Base-by-base conservation (phyloP, 208 protist species). In the Trypanosoma melophagium region DNA sequence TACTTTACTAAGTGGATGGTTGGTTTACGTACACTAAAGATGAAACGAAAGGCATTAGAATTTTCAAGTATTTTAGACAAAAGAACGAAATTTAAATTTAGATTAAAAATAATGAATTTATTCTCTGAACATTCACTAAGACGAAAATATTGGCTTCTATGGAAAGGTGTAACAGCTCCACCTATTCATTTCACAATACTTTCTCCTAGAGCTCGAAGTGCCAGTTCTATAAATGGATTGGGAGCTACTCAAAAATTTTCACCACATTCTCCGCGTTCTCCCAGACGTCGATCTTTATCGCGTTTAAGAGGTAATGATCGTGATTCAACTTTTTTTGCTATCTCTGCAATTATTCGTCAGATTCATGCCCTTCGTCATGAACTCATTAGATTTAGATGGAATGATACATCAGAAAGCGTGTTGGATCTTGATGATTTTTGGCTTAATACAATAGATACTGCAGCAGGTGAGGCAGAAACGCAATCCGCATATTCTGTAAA, bases 401-500 rank as follows among this genome's bases (percentile, higher is more conserved):
- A 60, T 65, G 55, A 59, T 9, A 45, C 1, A 3, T 24, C 76
- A 10, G 81, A 89, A 0, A 92, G 77, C 59, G 83, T 93, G 40
- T 45, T 93, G 42, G 87, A 76, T 63, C 44, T 69, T 52, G 70
- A 95, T 51, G 85, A 93, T 61, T 81, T 81, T 41, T 95, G 87
- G 86, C 66, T 87, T 47, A 82, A 87, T 17, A 77, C 85, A 14
- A 73, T 95, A 19, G 83, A 95, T 42, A 83, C 77, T 45, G 83
- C 85, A 3, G 77, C 87, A 53, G 69, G 70, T 1, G 75, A 77
- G 12, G 87, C 75, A 0, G 75, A 83, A 7, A 51, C 45, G 12
- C 31, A 65, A 14, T 72, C 84, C 25, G 65, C 75, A 52, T 70
- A 83, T 25, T 69, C 75, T 40, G 64, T 66, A 10, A 79, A 79